phyloP scores from a whole-genome alignment of 179 eudicot genomes.

The Vitellaria paradoxa region DNA sequence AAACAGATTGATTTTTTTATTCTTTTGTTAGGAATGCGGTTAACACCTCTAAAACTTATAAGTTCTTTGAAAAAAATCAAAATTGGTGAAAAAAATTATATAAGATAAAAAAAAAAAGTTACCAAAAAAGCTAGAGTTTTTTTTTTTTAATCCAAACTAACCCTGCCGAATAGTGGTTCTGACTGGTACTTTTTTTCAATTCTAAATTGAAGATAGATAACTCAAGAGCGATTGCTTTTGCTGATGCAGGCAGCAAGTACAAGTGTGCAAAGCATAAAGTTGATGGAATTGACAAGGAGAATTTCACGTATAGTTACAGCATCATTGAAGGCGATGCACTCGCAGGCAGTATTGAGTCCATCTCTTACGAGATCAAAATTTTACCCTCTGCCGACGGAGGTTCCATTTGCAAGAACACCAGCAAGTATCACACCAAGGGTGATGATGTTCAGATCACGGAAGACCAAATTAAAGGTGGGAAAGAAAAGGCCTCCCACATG shows the following conservation, averaged over 20 bases:
- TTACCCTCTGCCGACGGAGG: conserved; percentile 27
- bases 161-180: too few species aligned
- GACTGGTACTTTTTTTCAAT: too few species aligned
- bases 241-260: conserved; percentile 19
- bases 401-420: conserved; percentile 16
- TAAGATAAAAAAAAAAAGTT: too few species aligned
- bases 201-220: too few species aligned
- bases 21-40: too few species aligned
- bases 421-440: conserved; percentile 19
- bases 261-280: conserved; percentile 23
- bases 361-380: conserved; percentile 21
- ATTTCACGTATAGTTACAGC: conserved; percentile 9
- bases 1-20: too few species aligned
- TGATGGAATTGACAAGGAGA: conserved; percentile 26
- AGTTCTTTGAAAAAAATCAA: too few species aligned
- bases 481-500: conserved; percentile 5
- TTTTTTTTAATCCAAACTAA: too few species aligned
- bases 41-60: too few species aligned
- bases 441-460: conserved; percentile 13
- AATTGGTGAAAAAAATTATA: too few species aligned
- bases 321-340: conserved; percentile 31
- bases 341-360: conserved; percentile 14
- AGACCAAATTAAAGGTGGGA: conserved; percentile 19
- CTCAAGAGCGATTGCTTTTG: neutral
- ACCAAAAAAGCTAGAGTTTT: too few species aligned